Base-by-base conservation (phyloP, 768 basidiomycete species). In the Piloderma croceum region DNA sequence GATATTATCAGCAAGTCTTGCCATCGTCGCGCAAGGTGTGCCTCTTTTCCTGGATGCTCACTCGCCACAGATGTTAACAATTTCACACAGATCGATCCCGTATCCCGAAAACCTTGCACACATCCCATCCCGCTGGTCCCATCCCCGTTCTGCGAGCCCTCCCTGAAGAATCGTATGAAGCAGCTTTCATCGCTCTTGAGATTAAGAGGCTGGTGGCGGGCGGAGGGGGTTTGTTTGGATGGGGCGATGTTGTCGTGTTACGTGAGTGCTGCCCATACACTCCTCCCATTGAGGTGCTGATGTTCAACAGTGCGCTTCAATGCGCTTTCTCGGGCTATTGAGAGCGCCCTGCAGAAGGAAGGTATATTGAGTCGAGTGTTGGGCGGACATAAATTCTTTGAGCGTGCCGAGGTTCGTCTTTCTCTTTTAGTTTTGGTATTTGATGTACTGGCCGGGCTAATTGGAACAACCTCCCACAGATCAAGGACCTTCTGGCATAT, bases 371-470 rank as follows among this genome's bases (percentile, higher is more conserved):
- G 74, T 49, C 65, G 77, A 42, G 74, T 92, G 36, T 70, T 92
- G 2, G 82, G 78, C 17, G 89, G 89, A 1, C 83, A 85, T 53
- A 85, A 81, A 53, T 91, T 91, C 70, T 92, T 92, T 50, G 87
- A 91, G 47, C 77, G 89, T 13, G 56, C 77, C 52, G 90, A 91
- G 70, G 83, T 80, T 31, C 35, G 65, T 48, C 22, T 1, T 38
- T 18, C 9, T 18, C 34, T 21, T 21, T 9, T n/a, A 35, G 9
- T 10, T 21, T 37, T 29, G 12, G 11, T 11, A 34, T 31, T n/a
- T 24, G 25, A 25, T 12, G 15, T 7, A 10, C 11, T 25, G 19
- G 17, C 36, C 12, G 10, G 24, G 23, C 34, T 9, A 15, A n/a
- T 7, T 18, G 17, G 7, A 18, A 24, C 25, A 19, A 25, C 31